These are phyloP conservation scores for Spinacia oleracea DNA, from an alignment of 179 eudicot species.

Conservation along the genomic window DNA sequence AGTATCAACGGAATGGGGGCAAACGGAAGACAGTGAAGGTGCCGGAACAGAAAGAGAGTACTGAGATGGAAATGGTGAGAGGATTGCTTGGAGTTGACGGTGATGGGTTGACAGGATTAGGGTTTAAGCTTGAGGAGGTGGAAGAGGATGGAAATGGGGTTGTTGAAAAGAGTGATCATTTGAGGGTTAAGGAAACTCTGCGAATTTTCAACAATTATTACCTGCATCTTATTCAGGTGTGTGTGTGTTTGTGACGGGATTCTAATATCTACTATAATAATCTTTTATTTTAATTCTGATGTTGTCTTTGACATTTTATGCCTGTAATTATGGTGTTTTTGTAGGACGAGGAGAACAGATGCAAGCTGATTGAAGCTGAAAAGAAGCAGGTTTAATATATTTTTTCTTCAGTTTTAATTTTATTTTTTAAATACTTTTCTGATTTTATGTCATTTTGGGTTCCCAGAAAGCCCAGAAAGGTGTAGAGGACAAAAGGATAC, in stretches of 20 bases:
- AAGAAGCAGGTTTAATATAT: slow-evolving; percentile 27
- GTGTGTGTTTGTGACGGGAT: not conserved
- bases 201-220: slow-evolving; percentile 51
- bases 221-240: slow-evolving; percentile 65
- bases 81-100: slow-evolving; percentile 20
- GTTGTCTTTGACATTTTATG: not conserved
- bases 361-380: slow-evolving; percentile 33
- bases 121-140: slow-evolving; percentile 27
- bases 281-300: not conserved
- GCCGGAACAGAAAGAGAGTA: not conserved
- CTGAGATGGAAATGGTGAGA: slow-evolving; percentile 21
- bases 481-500: slow-evolving; percentile 26
- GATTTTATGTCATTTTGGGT: not conserved
- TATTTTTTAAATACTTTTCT: not conserved
- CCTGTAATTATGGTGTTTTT: not conserved
- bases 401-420: not conserved
- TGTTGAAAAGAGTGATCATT: slow-evolving; percentile 44
- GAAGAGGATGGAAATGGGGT: slow-evolving; percentile 12
- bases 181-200: slow-evolving; percentile 51
- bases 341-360: slow-evolving; percentile 68
- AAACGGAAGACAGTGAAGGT: not conserved
- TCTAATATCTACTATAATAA: too few species aligned
- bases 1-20: not conserved
- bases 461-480: slow-evolving; percentile 45
- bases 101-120: slow-evolving; percentile 29